Conservation (phyloP, 306 rosid genomes). For the Begonia loranthoides region DNA sequence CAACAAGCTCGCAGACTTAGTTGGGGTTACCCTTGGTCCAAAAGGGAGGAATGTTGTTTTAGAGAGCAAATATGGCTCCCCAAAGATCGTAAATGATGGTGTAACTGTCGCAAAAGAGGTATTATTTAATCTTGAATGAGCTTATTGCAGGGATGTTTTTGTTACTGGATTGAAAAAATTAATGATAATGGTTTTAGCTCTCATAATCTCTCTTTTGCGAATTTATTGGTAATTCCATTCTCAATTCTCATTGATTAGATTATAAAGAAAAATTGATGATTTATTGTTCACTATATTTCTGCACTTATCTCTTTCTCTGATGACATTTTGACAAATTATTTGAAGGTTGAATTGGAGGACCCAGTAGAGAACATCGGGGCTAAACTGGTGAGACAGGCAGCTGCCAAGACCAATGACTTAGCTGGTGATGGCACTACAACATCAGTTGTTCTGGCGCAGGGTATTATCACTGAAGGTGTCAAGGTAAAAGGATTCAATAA, state of each 20-base stretch:
- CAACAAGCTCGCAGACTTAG: conserved; percentile 96
- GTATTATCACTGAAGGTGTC: conserved; percentile 97
- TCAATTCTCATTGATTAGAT: too few relatives aligned
- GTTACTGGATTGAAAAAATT: too few relatives aligned
- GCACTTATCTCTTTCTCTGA: too few relatives aligned
- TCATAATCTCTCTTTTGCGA: too few relatives aligned
- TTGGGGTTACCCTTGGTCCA: conserved; percentile 98
- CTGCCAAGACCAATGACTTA: conserved; percentile 95
- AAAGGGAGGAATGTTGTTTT: conserved; percentile 96
- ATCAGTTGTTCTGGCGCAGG: conserved; percentile 97
- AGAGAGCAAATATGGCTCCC: conserved; percentile 98
- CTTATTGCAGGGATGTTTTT: too few relatives aligned
- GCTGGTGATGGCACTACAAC: conserved; percentile 99
- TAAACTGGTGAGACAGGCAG: conserved; percentile 95
- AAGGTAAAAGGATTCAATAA: conserved; percentile 25
- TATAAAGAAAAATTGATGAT: too few relatives aligned
- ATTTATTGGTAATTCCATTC: neutral
- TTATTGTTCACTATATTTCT: too few relatives aligned
- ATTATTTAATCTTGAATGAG: neutral
- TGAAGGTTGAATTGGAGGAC: conserved; percentile 96
- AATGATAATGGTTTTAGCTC: too few relatives aligned
- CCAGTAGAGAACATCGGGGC: conserved; percentile 99
- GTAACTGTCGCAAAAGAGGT: conserved; percentile 99
- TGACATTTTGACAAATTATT: neutral
- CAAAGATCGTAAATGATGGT: conserved; percentile 94